Base-by-base conservation (phyloP, 176 grass and related monocot genomes). In the Phyllostachys edulis region DNA sequence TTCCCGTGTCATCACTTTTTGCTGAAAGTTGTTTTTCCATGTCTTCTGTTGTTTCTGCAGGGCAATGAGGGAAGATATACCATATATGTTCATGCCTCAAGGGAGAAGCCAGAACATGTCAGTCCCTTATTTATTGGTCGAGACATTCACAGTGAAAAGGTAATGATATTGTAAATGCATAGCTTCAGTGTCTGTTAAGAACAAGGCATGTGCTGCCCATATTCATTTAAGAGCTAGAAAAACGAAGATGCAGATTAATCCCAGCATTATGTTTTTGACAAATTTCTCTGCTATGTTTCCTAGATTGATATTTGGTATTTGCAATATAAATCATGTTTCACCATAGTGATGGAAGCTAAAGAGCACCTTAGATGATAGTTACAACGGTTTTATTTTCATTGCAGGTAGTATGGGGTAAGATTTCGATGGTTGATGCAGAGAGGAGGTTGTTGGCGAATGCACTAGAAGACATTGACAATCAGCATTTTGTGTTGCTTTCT, bases 391-490 rank as follows among this genome's bases (percentile, higher is more conserved):
- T 65, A 24, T 42, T 62, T 11, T 73, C 13, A 24, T 63, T 71
- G 50, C 80, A 98, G 96, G 96, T 98, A 55, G 88, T 85, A 5
- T 98, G 96, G 96, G 96, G 96, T 70, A 92, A 73, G 76, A 94
- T 98, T 86, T 98, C 96, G 65, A 98, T 98, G 96, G 85, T 98
- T 82, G 93, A 98, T 85, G 96, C 96, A 84, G 96, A 98, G 86
- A 98, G 86, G 77, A 93, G 96, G 47, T 80, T 98, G 51, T 63
- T 98, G 78, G 91, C 93, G 47, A 90, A 98, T 94, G 96, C 96
- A 80, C 88, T 98, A 46, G 67, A 85, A 68, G 93, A 98, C 44
- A 80, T 63, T 60, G 93, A 95, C 63, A 98, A 98, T 88, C 93
- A 98, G 69, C 92, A 90, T 92, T 98, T 98, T 84, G 91, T 98